Conservation (phyloP, 768 basidiomycete species). For the Pulveroboletus sp. region DNA sequence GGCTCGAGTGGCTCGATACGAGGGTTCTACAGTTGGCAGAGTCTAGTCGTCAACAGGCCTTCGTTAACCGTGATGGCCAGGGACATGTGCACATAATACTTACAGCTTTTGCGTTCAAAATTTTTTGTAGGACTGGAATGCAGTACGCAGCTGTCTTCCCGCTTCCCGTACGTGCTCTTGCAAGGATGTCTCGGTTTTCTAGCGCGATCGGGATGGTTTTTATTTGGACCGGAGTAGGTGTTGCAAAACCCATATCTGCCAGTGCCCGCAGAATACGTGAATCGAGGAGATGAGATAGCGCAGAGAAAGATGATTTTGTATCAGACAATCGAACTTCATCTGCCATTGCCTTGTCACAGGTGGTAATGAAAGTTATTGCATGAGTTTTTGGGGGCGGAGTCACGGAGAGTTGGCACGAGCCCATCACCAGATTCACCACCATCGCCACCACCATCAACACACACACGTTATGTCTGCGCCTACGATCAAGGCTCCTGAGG, state of each 20-base stretch:
- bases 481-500: slow-evolving; percentile 15
- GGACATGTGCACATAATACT: slow-evolving; percentile 28
- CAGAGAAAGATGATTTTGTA: slow-evolving; percentile 47
- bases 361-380: neutral
- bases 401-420: neutral
- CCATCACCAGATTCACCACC: too few species aligned
- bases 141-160: slow-evolving; percentile 98
- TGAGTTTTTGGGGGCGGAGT: neutral
- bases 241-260: slow-evolving; percentile 85
- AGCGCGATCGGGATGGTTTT: slow-evolving; percentile 92
- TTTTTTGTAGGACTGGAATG: slow-evolving; percentile 86
- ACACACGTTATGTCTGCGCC: slow-evolving; percentile 10
- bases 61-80: neutral
- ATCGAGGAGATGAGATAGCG: slow-evolving; percentile 80
- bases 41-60: slow-evolving; percentile 20
- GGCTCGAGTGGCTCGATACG: slow-evolving; percentile 62
- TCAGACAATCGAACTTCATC: slow-evolving; percentile 49
- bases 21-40: slow-evolving; percentile 37
- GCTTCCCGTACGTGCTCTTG: slow-evolving; percentile 91
- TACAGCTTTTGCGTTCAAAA: slow-evolving; percentile 77
- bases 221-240: slow-evolving; percentile 88
- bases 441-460: neutral
- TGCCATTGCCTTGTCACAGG: slow-evolving; percentile 28
- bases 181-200: slow-evolving; percentile 86
- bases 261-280: slow-evolving; percentile 82